Conservation (phyloP, 2,329 filamentous ascomycete species). For the Grosmannia clavigera region DNA sequence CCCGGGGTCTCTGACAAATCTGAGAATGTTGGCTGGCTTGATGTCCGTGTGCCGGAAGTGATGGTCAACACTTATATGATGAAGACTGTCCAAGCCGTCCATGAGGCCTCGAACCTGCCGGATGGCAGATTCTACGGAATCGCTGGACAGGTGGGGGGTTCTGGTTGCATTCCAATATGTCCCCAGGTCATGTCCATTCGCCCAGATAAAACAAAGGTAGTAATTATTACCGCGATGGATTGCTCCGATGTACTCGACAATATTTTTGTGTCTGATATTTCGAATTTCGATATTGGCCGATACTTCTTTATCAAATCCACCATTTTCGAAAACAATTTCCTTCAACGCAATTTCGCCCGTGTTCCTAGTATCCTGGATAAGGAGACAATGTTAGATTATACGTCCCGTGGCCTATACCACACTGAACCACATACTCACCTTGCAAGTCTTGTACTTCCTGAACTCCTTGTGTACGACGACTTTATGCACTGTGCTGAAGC, state of each 20-base stretch:
- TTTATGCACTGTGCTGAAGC: not conserved
- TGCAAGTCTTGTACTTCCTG: not conserved
- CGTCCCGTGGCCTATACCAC: too few relatives aligned
- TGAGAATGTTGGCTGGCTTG: not conserved
- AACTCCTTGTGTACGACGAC: not conserved
- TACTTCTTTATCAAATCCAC: not conserved
- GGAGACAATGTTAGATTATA: not conserved
- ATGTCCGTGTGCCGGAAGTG: not conserved
- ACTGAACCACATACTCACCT: not conserved
- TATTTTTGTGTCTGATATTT: not conserved
- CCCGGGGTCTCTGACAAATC: not conserved
- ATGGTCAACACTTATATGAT: not conserved
- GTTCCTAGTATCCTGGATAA: not conserved
- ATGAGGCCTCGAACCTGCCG: not conserved
- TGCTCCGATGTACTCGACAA: not conserved
- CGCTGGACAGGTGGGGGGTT: not conserved
- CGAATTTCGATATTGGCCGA: not conserved
- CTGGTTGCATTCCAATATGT: not conserved
- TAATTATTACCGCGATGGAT: not conserved
- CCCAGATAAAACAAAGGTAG: not conserved
- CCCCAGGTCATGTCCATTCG: not conserved
- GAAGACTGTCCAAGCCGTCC: not conserved
- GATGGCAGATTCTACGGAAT: not conserved
- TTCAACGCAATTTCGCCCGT: not conserved
- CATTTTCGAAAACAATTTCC: not conserved